Percentiles rank a stretch among this genome's conserved stretches.
Conservation (phyloP, 352 stramenopile species). For the Phytophthora lateralis region DNA sequence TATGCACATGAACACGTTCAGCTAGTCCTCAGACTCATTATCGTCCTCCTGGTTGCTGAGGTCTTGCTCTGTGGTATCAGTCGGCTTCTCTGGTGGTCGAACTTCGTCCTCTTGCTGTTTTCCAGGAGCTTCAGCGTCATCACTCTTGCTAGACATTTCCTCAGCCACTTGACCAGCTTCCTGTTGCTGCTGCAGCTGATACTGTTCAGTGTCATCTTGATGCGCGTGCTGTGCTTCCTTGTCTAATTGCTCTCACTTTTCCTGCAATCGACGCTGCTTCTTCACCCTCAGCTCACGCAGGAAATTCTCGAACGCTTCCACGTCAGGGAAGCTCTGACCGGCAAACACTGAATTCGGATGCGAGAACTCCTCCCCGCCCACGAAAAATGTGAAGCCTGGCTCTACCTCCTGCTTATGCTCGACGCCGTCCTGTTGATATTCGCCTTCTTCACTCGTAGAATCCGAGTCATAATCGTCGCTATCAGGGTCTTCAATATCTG, state of each 20-base stretch:
- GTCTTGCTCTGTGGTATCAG: neutral
- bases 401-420: constrained; percentile 34
- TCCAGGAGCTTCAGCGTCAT: neutral
- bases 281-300: constrained; percentile 47
- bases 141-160: constrained; percentile 11
- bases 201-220: neutral
- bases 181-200: constrained; percentile 9
- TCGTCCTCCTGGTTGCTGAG: constrained; percentile 8
- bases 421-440: constrained; percentile 2
- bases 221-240: constrained; percentile 6
- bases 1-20: constrained; percentile 4
- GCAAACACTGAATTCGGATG: constrained; percentile 57
- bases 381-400: constrained; percentile 49
- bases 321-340: constrained; percentile 48
- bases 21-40: constrained; percentile 5
- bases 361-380: constrained; percentile 59
- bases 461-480: constrained; percentile 36
- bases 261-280: constrained; percentile 19
- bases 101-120: constrained; percentile 11
- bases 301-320: constrained; percentile 61
- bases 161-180: constrained; percentile 19
- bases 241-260: constrained; percentile 15
- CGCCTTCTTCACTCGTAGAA: constrained; percentile 25
- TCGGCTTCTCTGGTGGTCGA: constrained; percentile 12
- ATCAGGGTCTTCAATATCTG: constrained; percentile 30